These are phyloP conservation scores for Baeospora myosura DNA, from an alignment of 1,284 basidiomycete species.

Conservation along the genomic window DNA sequence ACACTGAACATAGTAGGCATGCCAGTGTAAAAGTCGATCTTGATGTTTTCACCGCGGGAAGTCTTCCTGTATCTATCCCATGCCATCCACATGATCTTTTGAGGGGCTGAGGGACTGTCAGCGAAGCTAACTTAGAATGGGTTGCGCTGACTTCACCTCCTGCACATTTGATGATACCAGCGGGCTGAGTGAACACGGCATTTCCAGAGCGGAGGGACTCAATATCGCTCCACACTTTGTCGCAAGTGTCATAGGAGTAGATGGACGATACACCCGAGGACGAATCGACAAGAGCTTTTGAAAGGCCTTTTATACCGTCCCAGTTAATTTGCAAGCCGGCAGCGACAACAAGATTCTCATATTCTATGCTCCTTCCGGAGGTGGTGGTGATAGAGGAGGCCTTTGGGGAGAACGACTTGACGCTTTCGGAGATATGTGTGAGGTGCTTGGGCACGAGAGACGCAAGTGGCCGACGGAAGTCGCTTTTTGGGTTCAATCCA, in stretches of 20 bases:
- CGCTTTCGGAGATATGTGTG: constrained; percentile 68
- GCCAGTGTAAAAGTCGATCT: constrained; percentile 86
- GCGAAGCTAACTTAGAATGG: constrained; percentile 1
- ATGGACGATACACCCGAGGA: constrained; percentile 86
- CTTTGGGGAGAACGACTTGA: constrained; percentile 70
- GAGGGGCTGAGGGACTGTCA: constrained; percentile 52
- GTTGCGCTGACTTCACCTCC: constrained; percentile 51
- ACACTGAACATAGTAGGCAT: constrained; percentile 91
- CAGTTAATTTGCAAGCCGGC: constrained; percentile 86
- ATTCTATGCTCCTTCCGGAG: constrained; percentile 67
- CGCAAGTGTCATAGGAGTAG: constrained; percentile 83
- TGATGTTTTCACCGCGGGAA: constrained; percentile 49
- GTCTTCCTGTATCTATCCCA: constrained; percentile 69
- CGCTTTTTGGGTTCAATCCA: constrained; percentile 67
- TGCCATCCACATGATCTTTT: constrained; percentile 96
- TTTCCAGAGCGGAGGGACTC: constrained; percentile 70
- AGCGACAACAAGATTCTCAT: constrained; percentile 87
- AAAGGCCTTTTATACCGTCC: constrained; percentile 71
- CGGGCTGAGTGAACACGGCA: constrained; percentile 94
- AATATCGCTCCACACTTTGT: constrained; percentile 82
- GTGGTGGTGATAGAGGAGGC: constrained; percentile 69
- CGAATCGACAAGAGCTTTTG: constrained; percentile 72
- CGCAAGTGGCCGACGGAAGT: constrained; percentile 61
- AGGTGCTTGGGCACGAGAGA: constrained; percentile 73
- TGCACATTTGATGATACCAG: constrained; percentile 92